These are phyloP conservation scores for Rhodotorula taiwanensis DNA, from an alignment of 768 basidiomycete species.

Conservation along the genomic window DNA sequence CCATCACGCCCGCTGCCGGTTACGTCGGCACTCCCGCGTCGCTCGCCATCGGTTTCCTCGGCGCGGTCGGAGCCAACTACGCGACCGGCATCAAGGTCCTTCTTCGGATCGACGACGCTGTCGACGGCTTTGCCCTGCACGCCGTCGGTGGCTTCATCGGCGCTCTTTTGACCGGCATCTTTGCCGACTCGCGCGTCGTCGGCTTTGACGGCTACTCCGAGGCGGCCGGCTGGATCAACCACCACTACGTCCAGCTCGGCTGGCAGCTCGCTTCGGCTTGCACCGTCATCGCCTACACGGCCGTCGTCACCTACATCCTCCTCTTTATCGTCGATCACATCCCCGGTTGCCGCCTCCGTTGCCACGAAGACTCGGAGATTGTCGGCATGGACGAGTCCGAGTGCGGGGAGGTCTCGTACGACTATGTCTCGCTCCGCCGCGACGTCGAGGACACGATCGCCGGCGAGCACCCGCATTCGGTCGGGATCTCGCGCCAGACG, in stretches of 20 bases:
- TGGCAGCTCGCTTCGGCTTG: conserved; percentile 64
- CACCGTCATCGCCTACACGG: conserved; percentile 54
- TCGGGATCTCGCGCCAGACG: conserved; percentile 6
- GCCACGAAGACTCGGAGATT: conserved; percentile 49
- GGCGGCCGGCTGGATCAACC: conserved; percentile 65
- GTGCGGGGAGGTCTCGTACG: conserved; percentile 60
- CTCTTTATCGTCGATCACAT: conserved; percentile 55
- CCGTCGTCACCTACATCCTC: conserved; percentile 48
- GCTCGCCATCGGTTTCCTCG: conserved; percentile 65
- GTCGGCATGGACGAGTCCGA: conserved; percentile 83
- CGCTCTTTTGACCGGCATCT: conserved; percentile 60
- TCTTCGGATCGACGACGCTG: conserved; percentile 60
- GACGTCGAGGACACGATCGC: conserved; percentile 31
- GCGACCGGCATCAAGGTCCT: conserved; percentile 55
- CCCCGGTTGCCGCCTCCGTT: conserved; percentile 59
- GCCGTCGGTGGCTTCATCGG: conserved; percentile 70
- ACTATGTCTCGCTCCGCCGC: conserved; percentile 30
- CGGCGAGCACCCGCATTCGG: conserved; percentile 1
- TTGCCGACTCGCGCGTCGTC: conserved; percentile 61
- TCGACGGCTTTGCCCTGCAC: conserved; percentile 89
- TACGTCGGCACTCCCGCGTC: conserved; percentile 71
- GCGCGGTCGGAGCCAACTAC: conserved; percentile 66
- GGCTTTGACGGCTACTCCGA: conserved; percentile 62
- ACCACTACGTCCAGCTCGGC: conserved; percentile 68
- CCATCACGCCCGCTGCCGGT: conserved; percentile 61